Base-by-base conservation (phyloP, 805 yeast species). In the Suhomyces tanzawaensis region DNA sequence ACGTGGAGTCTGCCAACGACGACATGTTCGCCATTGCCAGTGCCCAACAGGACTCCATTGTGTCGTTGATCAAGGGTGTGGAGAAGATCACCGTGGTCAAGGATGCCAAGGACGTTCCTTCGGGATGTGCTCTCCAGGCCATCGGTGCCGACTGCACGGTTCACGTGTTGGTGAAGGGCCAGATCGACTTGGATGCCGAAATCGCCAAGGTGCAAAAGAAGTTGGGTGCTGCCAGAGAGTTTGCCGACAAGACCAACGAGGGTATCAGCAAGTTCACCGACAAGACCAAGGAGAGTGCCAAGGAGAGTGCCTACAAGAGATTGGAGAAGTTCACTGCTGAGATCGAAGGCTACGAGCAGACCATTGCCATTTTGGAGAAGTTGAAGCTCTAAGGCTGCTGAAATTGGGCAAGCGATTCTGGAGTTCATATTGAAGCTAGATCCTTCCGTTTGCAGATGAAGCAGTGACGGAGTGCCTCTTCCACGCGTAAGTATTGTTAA, bases 121-220 rank as follows among this genome's bases (percentile, higher is more conserved):
- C 80, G 43, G 99, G 99, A 32, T 86, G 95, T 63, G 96, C 91
- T 29, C 76, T 89, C 48, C 81, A 80, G 51, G 77, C 95, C 40
- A 87, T 91, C 41, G 77, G 79, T 42, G 83, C 95, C 34, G 84
- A 78, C 39, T 81, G 87, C 60, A 82, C 80, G 43, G 98, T 90
- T 15, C 96, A 88, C 55, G 78, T 91, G 21, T 74, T 93, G 60
- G 96, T 91, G 41, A 90, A 88, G 74, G 99, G 98, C 38, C 90
- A 85, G 59, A 81, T 93, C 50, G 97, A 91, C 62, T 77, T 90
- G 51, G 97, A 89, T 54, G 84, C 84, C 39, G 98, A 93, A 69
- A 85, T 93, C 53, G 58, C 71, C 51, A 93, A 91, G 75, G 93
- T 89, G 26, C 63, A 71, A 54, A 79, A 79, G 75, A 91, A 85